Base-by-base conservation (phyloP, 2,329 filamentous ascomycete species). In the Aspergillus proliferans region DNA sequence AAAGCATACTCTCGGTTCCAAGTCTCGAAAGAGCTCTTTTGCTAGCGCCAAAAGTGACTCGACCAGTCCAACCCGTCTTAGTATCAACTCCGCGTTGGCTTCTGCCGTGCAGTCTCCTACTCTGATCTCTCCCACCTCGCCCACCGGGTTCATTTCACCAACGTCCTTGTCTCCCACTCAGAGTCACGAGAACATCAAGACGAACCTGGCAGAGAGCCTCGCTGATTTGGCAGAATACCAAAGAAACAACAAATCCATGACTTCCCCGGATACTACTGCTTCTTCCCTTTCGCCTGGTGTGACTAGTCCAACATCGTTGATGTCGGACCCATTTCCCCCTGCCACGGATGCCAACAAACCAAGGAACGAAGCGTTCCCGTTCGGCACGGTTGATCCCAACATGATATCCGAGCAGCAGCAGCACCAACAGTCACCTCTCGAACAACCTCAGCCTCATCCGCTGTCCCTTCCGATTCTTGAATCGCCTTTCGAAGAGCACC, bases 311-410 rank as follows among this genome's bases (percentile, higher is more conserved):
- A 83, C 83, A 1, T 86, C 83, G 0, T 87, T 92, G 64, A 89
- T 93, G 65, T 86, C 89, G 1, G 85, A 93, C 47, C 80, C 82
- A 1, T 93, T 91, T 63, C 74, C 79, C 49, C 73, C 76, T 21
- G 76, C 73, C 7, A 74, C 69, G 40, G 62, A 70, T 49, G 83
- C 85, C 56, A 85, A 86, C 59, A 80, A 88, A 48, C 88, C 87
- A n/a, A 80, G 89, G 61, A 93, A 88, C 66, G 89, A 94, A 67
- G 95, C 89, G 0, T 90, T 95, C 54, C 88, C 90, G 1, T 83
- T 85, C 41, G 73, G 88, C 39, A 58, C 62, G 42, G 55, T 70
- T 28, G 75, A 84, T 56, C 75, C 80, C 26, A 62, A 54, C 15
- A 75, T 22, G 69, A 75, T 40, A 43, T 71, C 73, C 1, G 73